Conservation (phyloP, 163 green algal genomes). For the Volvox carteri region DNA sequence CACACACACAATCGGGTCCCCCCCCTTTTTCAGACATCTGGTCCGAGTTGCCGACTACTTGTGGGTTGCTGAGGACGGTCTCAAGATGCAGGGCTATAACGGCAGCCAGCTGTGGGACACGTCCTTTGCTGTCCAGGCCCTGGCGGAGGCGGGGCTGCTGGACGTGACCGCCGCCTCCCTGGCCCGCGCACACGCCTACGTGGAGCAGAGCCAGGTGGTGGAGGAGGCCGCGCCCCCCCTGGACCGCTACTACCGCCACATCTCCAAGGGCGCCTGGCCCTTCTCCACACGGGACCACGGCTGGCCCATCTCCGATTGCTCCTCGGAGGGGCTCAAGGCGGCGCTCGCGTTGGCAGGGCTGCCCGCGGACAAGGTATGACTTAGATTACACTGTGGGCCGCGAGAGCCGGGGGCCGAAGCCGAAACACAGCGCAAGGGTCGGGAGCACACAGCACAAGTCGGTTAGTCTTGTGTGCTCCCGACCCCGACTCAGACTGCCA, state of each 20-base stretch:
- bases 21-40: slow-evolving; percentile 91
- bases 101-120: slow-evolving; percentile 98
- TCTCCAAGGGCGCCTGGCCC: slow-evolving; percentile 97
- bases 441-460: too few relatives aligned
- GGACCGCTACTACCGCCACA: slow-evolving; percentile 93
- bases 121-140: slow-evolving; percentile 93
- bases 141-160: slow-evolving; percentile 80
- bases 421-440: background rate
- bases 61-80: slow-evolving; percentile 98
- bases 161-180: slow-evolving; percentile 72
- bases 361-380: slow-evolving; percentile 66
- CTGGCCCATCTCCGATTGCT: slow-evolving; percentile 99
- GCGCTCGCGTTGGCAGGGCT: slow-evolving; percentile 78
- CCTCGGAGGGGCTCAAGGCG: slow-evolving; percentile 84
- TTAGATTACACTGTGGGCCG: background rate
- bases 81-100: slow-evolving; percentile 99
- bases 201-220: slow-evolving; percentile 83
- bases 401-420: background rate
- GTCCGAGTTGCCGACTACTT: slow-evolving; percentile 94
- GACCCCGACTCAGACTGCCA: too few relatives aligned
- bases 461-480: too few relatives aligned
- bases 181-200: slow-evolving; percentile 82
- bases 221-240: slow-evolving; percentile 88
- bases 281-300: slow-evolving; percentile 97
- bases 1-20: too few relatives aligned